Evolutionary conservation across 352 stramenopile genomes (phyloP), one percentile per base, ranked within the genome.

Genomic region (Blastocystis sp.): DNA sequence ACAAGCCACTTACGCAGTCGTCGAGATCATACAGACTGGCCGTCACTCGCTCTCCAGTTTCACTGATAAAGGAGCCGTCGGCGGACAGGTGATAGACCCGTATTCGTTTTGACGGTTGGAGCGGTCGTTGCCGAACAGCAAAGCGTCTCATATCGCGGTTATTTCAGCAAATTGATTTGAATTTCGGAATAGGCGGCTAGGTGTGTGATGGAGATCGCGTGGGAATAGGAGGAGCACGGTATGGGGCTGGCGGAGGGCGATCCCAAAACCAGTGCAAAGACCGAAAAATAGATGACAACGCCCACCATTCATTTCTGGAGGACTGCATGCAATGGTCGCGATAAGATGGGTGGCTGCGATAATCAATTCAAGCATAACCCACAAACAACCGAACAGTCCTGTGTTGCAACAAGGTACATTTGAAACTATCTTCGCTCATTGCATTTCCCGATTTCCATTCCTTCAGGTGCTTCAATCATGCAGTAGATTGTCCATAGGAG

Each of bases 61-160:
- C 62, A 48, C 43, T 71, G 34, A 84, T 71, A 74, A 84, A 71
- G 59, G 62, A 71, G n/a, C 59, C 74, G 19, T 67, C 59, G 10
- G 40, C 62, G 14, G 59, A 28, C 61, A 84, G 74, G 43, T 84
- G 74, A 84, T 71, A 84, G 28, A 84, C 41, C 38, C 62, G 74
- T 71, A 84, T 71, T 71, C 41, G 59, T 56, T 84, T 84, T 48
- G 19, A 21, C n/a, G 52, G 52, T 84, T 84, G 74, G 19, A 84
- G 74, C 19, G 74, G 74, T 71, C 74, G 56, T 84, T 43, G 74
- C 9, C 74, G 74, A 71, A 84, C 74, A 60, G 74, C 74, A 84
- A 84, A 71, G 10, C 52, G 74, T 71, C 74, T 71, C 74, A 84
- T 84, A 23, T 28, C 38, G 21, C 11, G 52, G 52, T 61, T 59